Evolutionary conservation across 2,329 filamentous ascomycete species (phyloP), one percentile per base, ranked within the genome.

Genomic region (Pyrenophora seminiperda): DNA sequence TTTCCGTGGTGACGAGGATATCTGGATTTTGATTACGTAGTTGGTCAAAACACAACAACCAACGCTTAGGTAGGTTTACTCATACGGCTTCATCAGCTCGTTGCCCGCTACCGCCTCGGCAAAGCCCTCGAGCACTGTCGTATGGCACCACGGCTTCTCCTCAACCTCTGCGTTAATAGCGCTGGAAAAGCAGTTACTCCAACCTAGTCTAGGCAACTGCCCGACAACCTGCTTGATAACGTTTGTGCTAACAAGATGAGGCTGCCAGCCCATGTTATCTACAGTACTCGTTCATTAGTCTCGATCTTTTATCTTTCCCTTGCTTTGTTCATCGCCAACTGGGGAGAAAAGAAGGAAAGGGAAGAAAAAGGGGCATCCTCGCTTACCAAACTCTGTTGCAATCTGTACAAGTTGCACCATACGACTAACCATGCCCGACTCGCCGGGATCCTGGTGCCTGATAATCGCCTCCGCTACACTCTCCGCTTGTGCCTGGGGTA

Each of bases 201-300:
- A 48, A 6, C 39, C 11, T 17, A 22, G 10, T 7, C 46, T 13
- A n/a, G 39, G 46, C 13, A 43, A 29, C 4, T 36, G 31, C 1
- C 5, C 7, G 7, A 36, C 34, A 1, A 48, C 46, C 14, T 17
- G 17, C 5, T 48, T 24, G 9, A 48, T 48, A 1, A 41, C 32
- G 1, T 48, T 22, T 4, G 15, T 36, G 9, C 18, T 22, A 1
- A 48, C 10, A 3, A 48, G 46, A 15, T 41, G 18, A 9, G 46
- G 46, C 7, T 48, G 39, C 24, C 32, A 30, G 11, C 46, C 46
- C 46, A 42, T 41, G 13, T 48, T 48, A 3, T 48, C 46, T 48
- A 4, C 7, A 6, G 11, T n/a, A n/a, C n/a, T n/a, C n/a, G n/a
- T 3, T 13, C 5, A 11, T 43, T 9, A 48, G 18, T 14, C 5